Evolutionary conservation across 306 rosid species (phyloP).

Genomic region (Begonia peltatifolia): DNA sequence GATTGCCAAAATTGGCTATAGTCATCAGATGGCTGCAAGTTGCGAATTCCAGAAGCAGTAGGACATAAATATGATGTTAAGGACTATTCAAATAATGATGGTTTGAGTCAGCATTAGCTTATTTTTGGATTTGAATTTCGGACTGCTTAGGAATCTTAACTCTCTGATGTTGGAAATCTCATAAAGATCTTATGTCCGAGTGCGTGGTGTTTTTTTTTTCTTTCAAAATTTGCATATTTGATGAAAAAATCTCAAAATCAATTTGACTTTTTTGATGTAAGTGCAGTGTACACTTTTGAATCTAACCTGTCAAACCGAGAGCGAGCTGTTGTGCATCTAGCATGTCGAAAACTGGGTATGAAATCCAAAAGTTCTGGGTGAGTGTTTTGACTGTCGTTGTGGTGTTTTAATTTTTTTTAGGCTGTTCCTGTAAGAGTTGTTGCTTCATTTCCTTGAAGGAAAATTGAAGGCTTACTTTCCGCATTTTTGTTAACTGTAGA

Average conservation of each 20-base stretch:
- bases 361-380: constrained; percentile 76
- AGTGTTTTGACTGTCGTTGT: constrained; percentile 19
- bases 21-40: too few relatives aligned
- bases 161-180: too few relatives aligned
- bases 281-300: constrained; percentile 54
- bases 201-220: not conserved
- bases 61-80: too few relatives aligned
- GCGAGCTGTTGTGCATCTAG: constrained; percentile 49
- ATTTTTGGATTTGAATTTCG: not conserved
- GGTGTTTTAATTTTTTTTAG: not conserved
- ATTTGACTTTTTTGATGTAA: not conserved
- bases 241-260: not conserved
- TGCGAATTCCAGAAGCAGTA: too few relatives aligned
- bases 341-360: constrained; percentile 41
- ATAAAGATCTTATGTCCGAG: not conserved
- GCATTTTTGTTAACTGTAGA: constrained; percentile 4
- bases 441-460: constrained; percentile 7
- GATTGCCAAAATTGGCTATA: too few relatives aligned
- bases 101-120: too few relatives aligned
- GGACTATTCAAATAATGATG: too few relatives aligned
- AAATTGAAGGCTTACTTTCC: constrained; percentile 3
- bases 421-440: constrained; percentile 1
- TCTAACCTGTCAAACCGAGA: constrained; percentile 30
- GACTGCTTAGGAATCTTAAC: not conserved
- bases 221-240: not conserved